phyloP scores from a whole-genome alignment of 257 asterid species.

The Schizonepeta tenuifolia region DNA sequence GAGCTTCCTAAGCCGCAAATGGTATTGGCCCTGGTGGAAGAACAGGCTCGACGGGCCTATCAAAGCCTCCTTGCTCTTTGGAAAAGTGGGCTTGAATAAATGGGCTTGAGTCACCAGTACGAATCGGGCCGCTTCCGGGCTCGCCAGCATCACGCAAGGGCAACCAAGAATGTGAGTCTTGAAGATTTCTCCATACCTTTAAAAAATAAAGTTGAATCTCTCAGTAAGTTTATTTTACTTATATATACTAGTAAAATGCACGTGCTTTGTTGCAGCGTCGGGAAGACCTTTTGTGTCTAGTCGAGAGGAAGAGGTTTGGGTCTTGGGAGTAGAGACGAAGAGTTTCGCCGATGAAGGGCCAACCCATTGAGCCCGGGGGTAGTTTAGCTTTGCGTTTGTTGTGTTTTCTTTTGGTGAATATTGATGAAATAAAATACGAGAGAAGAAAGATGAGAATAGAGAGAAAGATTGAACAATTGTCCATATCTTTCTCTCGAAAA shows the following conservation, averaged over 20 bases:
- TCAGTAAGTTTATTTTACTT: background rate
- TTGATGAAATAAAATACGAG: slow-evolving; percentile 29
- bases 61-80: slow-evolving; percentile 69
- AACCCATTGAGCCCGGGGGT: slow-evolving; percentile 96
- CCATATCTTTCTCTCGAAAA: slow-evolving; percentile 26
- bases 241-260: background rate
- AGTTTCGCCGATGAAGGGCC: slow-evolving; percentile 87
- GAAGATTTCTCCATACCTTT: slow-evolving; percentile 89
- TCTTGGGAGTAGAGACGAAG: slow-evolving; percentile 78
- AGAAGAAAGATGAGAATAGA: slow-evolving; percentile 31
- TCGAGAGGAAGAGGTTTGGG: slow-evolving; percentile 65
- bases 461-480: slow-evolving; percentile 29
- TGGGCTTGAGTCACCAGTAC: slow-evolving; percentile 64
- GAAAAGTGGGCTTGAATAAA: slow-evolving; percentile 93
- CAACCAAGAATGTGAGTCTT: slow-evolving; percentile 79
- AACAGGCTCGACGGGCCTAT: slow-evolving; percentile 84
- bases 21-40: slow-evolving; percentile 79
- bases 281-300: slow-evolving; percentile 57
- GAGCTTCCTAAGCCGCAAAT: slow-evolving; percentile 70
- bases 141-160: slow-evolving; percentile 84
- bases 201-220: background rate
- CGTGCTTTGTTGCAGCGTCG: background rate
- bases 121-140: slow-evolving; percentile 91
- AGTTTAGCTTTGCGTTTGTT: slow-evolving; percentile 38
- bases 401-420: slow-evolving; percentile 20